Conservation (phyloP, 257 asterid genomes). For the Solanum boliviense region DNA sequence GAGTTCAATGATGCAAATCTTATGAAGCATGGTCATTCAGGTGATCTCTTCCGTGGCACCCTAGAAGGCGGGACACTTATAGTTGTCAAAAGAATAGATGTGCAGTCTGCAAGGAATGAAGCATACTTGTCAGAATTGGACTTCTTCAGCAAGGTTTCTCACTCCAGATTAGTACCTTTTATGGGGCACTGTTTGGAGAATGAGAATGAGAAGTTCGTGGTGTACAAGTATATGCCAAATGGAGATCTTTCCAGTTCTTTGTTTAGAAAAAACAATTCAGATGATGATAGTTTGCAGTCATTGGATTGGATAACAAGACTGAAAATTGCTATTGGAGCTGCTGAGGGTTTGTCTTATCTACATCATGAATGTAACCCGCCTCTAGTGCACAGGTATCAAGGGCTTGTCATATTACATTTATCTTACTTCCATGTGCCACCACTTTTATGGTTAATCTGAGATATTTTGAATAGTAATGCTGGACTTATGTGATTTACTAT, state of each 20-base stretch:
- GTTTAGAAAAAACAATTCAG: constrained; percentile 54
- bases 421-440: neutral
- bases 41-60: constrained; percentile 62
- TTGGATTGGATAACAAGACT: constrained; percentile 96
- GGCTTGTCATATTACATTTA: neutral
- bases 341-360: constrained; percentile 75
- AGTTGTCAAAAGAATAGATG: constrained; percentile 59
- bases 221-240: constrained; percentile 77
- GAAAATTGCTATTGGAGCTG: constrained; percentile 90
- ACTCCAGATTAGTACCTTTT: constrained; percentile 71
- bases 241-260: constrained; percentile 76
- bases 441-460: neutral
- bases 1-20: constrained; percentile 51
- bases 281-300: constrained; percentile 56
- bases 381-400: constrained; percentile 79
- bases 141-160: constrained; percentile 58
- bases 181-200: constrained; percentile 91
- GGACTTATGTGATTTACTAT: neutral
- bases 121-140: constrained; percentile 52
- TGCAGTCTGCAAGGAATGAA: constrained; percentile 47
- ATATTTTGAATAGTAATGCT: neutral
- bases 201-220: constrained; percentile 68
- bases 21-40: constrained; percentile 75
- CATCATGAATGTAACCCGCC: constrained; percentile 92
- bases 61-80: constrained; percentile 70